These are phyloP conservation scores for Penicillium aurantiogriseum DNA, from an alignment of 2,329 filamentous ascomycete genomes.

Conservation along the genomic window DNA sequence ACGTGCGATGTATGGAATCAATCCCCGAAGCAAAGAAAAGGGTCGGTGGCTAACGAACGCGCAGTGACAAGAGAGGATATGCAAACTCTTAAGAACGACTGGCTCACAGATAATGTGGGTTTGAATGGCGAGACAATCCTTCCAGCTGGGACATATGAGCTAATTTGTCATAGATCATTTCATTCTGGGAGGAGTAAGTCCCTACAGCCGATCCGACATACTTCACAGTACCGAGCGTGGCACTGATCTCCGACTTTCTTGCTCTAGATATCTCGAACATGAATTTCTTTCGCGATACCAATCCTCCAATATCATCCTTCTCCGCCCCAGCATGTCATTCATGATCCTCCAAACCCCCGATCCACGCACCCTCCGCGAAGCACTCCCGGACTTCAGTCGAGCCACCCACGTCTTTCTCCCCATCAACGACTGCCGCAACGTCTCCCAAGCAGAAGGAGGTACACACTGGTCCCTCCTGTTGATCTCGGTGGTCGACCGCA, in stretches of 20 bases:
- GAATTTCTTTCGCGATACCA: slow-evolving; percentile 80
- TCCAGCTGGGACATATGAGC: slow-evolving; percentile 19
- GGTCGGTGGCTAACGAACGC: slow-evolving; percentile 13
- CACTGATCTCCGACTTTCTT: slow-evolving; percentile 10
- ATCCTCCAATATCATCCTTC: slow-evolving; percentile 80
- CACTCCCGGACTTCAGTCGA: slow-evolving; percentile 74
- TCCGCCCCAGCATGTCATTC: slow-evolving; percentile 90
- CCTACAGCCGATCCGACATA: background rate
- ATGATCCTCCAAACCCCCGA: slow-evolving; percentile 75
- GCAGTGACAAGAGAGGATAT: slow-evolving; percentile 86
- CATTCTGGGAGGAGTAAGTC: slow-evolving; percentile 92
- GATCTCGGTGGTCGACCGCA: slow-evolving; percentile 80
- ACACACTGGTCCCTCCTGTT: slow-evolving; percentile 93
- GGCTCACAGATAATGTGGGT: slow-evolving; percentile 91
- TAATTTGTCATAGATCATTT: slow-evolving; percentile 67
- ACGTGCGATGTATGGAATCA: slow-evolving; percentile 58
- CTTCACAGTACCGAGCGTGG: background rate
- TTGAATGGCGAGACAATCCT: slow-evolving; percentile 5
- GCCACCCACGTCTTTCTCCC: slow-evolving; percentile 94
- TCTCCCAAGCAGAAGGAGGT: slow-evolving; percentile 77
- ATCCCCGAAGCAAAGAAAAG: background rate
- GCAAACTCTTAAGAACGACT: slow-evolving; percentile 83
- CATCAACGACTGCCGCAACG: slow-evolving; percentile 82
- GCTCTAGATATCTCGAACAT: slow-evolving; percentile 71
- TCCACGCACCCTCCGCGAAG: slow-evolving; percentile 58